A percentile compares a stretch with the other conserved stretches of the same genome.
Conservation (phyloP, 2,329 filamentous ascomycete species). For the Incumbomyces delicatus region DNA sequence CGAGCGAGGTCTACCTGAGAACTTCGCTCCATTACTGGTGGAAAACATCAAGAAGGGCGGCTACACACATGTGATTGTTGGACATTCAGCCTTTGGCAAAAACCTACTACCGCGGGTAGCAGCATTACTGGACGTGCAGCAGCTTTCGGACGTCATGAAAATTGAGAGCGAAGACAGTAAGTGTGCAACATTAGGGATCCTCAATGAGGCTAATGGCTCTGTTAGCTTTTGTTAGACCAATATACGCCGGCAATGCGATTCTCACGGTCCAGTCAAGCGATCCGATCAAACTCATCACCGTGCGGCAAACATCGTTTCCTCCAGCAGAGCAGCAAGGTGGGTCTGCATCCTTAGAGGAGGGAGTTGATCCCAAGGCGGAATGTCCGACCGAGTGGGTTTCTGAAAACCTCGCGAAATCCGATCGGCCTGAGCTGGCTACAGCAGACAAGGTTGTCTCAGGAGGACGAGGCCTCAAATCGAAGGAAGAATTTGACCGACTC, state of each 20-base stretch:
- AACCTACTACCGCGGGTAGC: conserved; percentile 84
- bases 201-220: background rate
- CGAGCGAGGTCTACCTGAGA: conserved; percentile 91
- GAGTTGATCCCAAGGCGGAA: conserved; percentile 70
- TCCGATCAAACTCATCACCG: conserved; percentile 75
- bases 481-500: conserved; percentile 89
- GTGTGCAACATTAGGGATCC: conserved; percentile 20
- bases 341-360: conserved; percentile 67
- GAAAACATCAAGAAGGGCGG: conserved; percentile 96
- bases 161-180: conserved; percentile 78
- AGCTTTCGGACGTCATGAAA: conserved; percentile 80
- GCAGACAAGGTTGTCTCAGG: conserved; percentile 84
- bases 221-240: conserved; percentile 77
- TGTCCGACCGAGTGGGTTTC: conserved; percentile 78
- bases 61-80: conserved; percentile 83
- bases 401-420: conserved; percentile 84
- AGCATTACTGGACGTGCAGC: conserved; percentile 82
- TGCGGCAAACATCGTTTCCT: conserved; percentile 86
- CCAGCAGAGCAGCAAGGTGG: conserved; percentile 54
- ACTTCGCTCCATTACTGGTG: conserved; percentile 81
- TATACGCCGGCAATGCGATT: conserved; percentile 96
- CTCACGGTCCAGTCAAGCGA: conserved; percentile 89
- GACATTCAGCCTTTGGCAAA: conserved; percentile 95
- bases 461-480: conserved; percentile 89
- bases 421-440: conserved; percentile 87